Evolutionary conservation across 73 alveolate genomes (phyloP), one percentile per base, ranked within the genome.

Genomic region (Paramecium biaurelia): DNA sequence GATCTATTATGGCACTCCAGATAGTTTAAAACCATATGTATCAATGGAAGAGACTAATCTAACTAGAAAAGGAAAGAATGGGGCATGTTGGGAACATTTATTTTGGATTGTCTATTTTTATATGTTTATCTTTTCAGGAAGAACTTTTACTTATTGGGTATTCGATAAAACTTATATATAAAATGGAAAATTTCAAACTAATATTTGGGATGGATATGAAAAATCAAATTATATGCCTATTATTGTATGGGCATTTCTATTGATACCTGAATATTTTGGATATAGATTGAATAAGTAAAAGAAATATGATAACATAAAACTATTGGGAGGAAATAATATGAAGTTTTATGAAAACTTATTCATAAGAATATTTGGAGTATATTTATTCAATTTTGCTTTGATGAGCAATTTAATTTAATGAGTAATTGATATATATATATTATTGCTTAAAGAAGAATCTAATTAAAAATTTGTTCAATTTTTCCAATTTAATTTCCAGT

Each of bases 11-110:
- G 86, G 41, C 1, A 14, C 30, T 10, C 86, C 86, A n/a, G 86
- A 72, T 21, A 15, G 57, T 14, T 37, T 72, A 14, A 72, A 38
- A 20, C 28, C 59, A 35, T 38, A n/a, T 35, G 56, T 72, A 1
- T 72, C 86, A 4, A 72, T 72, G 86, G 86, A 72, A 18, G 86
- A 72, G 38, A 72, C 86, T 1, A 72, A 72, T 72, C 8, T 72
- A 35, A 72, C 86, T 15, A 12, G 35, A 2, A 72, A 72, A 72
- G 86, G 86, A 14, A 72, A 72, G 24, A 32, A 72, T 72, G 86
- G 86, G 18, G 86, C 86, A 20, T 72, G 58, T 37, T 72, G 58
- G 56, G 86, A 72, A 37, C 86, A 72, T 72, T 72, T 35, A 11
- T 35, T 72, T 34, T 72, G 86, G 86, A 72, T 72, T n/a, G 28